Evolutionary conservation across 1,284 basidiomycete genomes (phyloP).

Genomic region (Coniophora puteana): DNA sequence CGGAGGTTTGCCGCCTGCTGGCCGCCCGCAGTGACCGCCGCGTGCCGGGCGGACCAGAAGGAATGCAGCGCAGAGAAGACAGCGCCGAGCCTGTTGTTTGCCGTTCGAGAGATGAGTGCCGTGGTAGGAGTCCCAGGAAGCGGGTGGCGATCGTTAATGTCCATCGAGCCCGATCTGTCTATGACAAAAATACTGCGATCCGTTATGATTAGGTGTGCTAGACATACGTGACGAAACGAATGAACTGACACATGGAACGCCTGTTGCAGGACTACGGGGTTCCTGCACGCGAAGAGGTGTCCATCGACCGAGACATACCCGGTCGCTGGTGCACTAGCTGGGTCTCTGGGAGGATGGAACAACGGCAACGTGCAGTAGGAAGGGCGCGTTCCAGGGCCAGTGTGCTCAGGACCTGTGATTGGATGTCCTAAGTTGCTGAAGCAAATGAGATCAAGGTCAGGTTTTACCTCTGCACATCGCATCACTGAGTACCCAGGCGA

Average conservation of each 20-base stretch:
- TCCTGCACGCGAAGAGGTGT: conserved; percentile 42
- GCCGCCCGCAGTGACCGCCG: conserved; percentile 27
- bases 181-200: conserved; percentile 39
- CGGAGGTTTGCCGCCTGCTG: conserved; percentile 33
- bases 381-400: conserved; percentile 34
- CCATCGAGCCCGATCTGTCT: conserved; percentile 54
- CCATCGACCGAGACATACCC: conserved; percentile 41
- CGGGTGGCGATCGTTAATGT: conserved; percentile 35
- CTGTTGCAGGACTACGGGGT: conserved; percentile 46
- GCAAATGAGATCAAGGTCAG: not conserved
- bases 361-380: conserved; percentile 49
- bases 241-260: conserved; percentile 52
- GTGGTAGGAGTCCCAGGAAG: conserved; percentile 43
- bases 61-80: conserved; percentile 50
- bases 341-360: conserved; percentile 40
- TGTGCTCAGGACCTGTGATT: conserved; percentile 45
- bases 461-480: conserved; percentile 46
- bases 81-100: conserved; percentile 53
- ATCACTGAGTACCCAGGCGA: conserved; percentile 35
- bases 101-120: conserved; percentile 28
- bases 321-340: conserved; percentile 22
- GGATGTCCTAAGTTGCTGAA: not conserved
- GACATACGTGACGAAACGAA: conserved; percentile 19
- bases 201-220: not conserved
- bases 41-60: conserved; percentile 53